Evolutionary conservation across 768 basidiomycete genomes (phyloP).

Genomic region (Filobasidium floriforme): DNA sequence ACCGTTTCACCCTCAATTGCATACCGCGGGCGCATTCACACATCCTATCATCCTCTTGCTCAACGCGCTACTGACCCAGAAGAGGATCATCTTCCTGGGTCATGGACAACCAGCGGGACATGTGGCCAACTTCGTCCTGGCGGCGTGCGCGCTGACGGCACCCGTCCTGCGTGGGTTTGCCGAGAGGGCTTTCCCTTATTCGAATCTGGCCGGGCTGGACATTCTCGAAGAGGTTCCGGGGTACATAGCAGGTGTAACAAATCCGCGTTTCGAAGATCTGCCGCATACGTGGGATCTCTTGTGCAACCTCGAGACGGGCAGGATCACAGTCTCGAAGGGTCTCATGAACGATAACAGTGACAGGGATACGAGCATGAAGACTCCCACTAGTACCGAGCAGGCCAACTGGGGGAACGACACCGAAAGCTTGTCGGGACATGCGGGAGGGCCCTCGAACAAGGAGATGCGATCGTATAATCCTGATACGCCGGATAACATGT

Average conservation of each 20-base stretch:
- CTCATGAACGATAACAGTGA: constrained; percentile 45
- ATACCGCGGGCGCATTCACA: constrained; percentile 80
- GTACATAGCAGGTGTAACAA: constrained; percentile 93
- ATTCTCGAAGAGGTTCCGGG: constrained; percentile 79
- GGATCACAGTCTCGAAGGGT: constrained; percentile 79
- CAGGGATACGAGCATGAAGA: constrained; percentile 25
- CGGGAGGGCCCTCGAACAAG: constrained; percentile 24
- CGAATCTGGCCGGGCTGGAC: constrained; percentile 70
- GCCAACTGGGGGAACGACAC: neutral
- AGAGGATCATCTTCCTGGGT: constrained; percentile 92
- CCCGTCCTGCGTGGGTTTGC: constrained; percentile 71
- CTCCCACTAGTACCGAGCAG: neutral
- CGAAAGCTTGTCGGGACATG: neutral
- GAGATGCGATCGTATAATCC: constrained; percentile 46
- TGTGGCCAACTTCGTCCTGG: constrained; percentile 83
- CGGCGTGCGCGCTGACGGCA: constrained; percentile 88
- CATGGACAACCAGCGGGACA: constrained; percentile 80
- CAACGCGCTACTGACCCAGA: constrained; percentile 89
- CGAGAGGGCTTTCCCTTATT: constrained; percentile 89
- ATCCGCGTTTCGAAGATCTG: constrained; percentile 86
- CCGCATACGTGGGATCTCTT: constrained; percentile 80
- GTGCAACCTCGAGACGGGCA: constrained; percentile 80
- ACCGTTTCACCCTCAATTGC: constrained; percentile 74
- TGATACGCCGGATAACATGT: constrained; percentile 65
- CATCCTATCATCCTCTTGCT: constrained; percentile 92